These are phyloP conservation scores for Neospora caninum DNA, from an alignment of 169 alveolate species.

Conservation along the genomic window DNA sequence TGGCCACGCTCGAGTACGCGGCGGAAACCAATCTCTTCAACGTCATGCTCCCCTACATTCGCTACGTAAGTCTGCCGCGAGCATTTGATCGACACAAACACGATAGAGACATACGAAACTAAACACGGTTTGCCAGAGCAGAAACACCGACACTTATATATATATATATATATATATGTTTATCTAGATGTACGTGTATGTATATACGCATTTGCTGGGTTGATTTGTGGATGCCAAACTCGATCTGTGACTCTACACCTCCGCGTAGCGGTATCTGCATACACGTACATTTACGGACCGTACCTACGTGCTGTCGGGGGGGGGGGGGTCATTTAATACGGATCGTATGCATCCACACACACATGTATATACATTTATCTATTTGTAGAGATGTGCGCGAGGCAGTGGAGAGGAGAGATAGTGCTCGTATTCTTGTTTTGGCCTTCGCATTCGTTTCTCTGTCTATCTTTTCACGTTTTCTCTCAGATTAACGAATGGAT, in stretches of 20 bases:
- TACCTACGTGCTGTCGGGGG: too few relatives aligned
- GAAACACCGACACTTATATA: not conserved
- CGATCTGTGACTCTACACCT: too few relatives aligned
- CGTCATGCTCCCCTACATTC: constrained; percentile 54
- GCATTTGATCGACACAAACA: not conserved
- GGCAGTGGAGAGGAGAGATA: not conserved
- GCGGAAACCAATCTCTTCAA: constrained; percentile 57
- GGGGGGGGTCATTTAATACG: too few relatives aligned
- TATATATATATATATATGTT: not conserved
- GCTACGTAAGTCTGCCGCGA: constrained; percentile 3
- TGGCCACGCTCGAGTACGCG: constrained; percentile 55
- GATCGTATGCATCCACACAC: too few relatives aligned
- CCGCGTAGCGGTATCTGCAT: too few relatives aligned
- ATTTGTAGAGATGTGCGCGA: not conserved
- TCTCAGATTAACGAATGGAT: constrained; percentile 61
- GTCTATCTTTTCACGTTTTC: not conserved
- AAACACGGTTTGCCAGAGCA: not conserved
- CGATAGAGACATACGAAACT: not conserved
- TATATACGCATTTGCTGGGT: not conserved
- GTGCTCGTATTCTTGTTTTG: not conserved
- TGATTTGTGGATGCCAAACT: too few relatives aligned
- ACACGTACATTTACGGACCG: too few relatives aligned
- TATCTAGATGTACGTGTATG: not conserved
- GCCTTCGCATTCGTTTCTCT: not conserved
- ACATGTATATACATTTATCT: not conserved